phyloP scores from a whole-genome alignment of 2,329 filamentous ascomycete genomes.

The Pseudogymnoascus sp. region DNA sequence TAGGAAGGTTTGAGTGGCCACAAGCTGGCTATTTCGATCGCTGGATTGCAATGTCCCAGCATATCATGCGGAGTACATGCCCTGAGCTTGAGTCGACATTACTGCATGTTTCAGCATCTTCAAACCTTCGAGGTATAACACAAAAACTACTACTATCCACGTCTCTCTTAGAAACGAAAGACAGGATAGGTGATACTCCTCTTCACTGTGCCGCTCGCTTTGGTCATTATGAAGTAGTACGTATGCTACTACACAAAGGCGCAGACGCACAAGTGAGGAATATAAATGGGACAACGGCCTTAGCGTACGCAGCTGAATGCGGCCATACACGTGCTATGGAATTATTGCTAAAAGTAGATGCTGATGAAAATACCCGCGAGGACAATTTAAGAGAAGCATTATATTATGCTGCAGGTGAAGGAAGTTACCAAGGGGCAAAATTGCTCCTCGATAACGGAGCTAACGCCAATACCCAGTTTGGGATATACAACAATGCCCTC shows the following conservation, averaged over 20 bases:
- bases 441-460: background rate
- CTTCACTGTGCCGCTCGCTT: conserved; percentile 14
- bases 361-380: background rate
- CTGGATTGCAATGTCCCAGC: background rate
- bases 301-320: background rate
- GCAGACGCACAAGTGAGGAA: conserved; percentile 11
- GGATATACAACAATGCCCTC: background rate
- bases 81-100: conserved; percentile 10
- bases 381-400: background rate
- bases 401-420: background rate
- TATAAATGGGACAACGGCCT: background rate
- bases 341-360: background rate
- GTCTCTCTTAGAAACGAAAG: background rate
- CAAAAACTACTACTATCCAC: background rate
- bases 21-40: background rate
- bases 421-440: background rate
- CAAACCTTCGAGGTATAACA: conserved; percentile 12
- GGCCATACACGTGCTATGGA: background rate
- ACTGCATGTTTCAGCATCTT: conserved; percentile 13
- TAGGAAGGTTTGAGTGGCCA: background rate
- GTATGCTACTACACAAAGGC: conserved; percentile 14
- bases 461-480: background rate
- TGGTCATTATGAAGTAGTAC: conserved; percentile 15
- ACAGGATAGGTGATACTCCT: conserved; percentile 12
- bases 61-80: background rate